Conservation (phyloP, 345 rosid genomes). For the Pistacia vera region DNA sequence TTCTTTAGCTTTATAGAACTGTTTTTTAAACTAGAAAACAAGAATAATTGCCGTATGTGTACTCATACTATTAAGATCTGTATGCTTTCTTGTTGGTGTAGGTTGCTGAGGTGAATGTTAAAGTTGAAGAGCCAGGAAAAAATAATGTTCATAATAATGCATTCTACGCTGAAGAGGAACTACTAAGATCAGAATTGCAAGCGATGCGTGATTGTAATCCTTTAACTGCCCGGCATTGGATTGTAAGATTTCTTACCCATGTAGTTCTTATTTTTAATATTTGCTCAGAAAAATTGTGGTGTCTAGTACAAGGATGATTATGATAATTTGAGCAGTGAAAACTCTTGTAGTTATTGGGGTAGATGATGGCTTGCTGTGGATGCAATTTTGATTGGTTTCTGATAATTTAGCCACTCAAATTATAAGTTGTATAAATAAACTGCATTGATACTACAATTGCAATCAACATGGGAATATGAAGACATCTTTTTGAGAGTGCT, state of each 20-base stretch:
- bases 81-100: constrained; percentile 17
- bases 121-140: constrained; percentile 73
- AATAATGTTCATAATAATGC: constrained; percentile 73
- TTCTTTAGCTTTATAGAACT: not conserved
- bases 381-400: not conserved
- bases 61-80: constrained; percentile 7
- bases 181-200: constrained; percentile 58
- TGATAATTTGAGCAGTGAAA: not conserved
- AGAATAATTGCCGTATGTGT: not conserved
- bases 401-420: not conserved
- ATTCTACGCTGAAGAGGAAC: constrained; percentile 68
- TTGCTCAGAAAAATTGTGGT: not conserved
- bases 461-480: not conserved
- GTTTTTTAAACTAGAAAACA: not conserved
- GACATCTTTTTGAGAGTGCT: not conserved
- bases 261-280: not conserved
- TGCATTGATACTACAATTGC: no score
- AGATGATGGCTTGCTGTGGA: not conserved
- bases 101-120: constrained; percentile 74
- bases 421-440: not conserved
- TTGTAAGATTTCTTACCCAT: constrained; percentile 45
- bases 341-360: not conserved
- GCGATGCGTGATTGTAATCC: constrained; percentile 80
- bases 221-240: constrained; percentile 73
- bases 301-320: not conserved